Evolutionary conservation across 2,329 filamentous ascomycete genomes (phyloP), one percentile per base, ranked within the genome.

Genomic region (Calonectria pseudoreteaudii): DNA sequence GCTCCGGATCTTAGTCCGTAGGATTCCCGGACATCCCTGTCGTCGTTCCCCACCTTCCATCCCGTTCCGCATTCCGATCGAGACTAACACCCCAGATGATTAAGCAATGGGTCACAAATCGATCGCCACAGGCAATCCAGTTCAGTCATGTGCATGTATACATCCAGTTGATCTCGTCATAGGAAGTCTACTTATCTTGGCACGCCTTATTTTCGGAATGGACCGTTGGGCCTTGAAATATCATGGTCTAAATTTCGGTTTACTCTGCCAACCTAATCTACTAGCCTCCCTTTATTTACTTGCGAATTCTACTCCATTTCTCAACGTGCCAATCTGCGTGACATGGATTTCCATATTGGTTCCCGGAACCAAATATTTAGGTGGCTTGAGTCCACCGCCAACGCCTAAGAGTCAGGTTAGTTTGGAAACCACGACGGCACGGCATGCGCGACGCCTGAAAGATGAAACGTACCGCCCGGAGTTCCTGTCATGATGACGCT

Each of bases 401-500:
- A 88, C 85, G 62, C 83, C 81, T 83, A 50, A 7, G 8, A 26
- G 26, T 14, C 6, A 34, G n/a, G n/a, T 20, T 69, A 23, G 58
- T 13, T 30, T 58, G 47, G 11, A 28, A 2, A n/a, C 16, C 6
- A 26, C n/a, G 9, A 36, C 1, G 18, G 28, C 30, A 50, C 4
- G 9, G 13, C 10, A 47, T 47, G 10, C 18, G 41, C 44, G 20
- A 23, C 44, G 3, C 20, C 20, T 5, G 31, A 30, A 26, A 65
- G 50, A 28, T 4, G 71, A 10, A 23, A 47, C 79, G 69, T 49
- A 58, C 71, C 71, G n/a, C 53, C 66, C 7, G 81, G 80, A 64
- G 86, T 88, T 8, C 86, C 85, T 1, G 85, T 87, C 20, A 87
- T 86, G 49, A 90, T 80, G 0, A 88, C 82, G 62, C 87, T 86